These are phyloP conservation scores for Vinca major DNA, from an alignment of 305 asterid species.

Conservation along the genomic window DNA sequence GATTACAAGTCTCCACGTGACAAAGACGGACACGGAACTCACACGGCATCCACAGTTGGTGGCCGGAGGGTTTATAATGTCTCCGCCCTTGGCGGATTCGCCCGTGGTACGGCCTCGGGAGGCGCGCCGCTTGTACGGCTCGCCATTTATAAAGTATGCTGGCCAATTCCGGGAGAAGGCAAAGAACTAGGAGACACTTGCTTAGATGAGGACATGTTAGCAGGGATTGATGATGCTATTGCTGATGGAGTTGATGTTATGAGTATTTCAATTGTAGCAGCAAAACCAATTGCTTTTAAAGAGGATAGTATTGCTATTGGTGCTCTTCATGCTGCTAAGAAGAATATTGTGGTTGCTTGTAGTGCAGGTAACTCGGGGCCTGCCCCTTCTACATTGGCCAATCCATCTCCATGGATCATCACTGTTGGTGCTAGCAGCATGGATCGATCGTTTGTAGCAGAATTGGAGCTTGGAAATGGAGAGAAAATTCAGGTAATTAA, in stretches of 20 bases:
- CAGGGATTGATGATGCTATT: conserved; percentile 78
- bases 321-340: conserved; percentile 69
- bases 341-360: conserved; percentile 55
- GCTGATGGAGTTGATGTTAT: conserved; percentile 69
- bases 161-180: conserved; percentile 52
- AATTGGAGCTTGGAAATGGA: conserved; percentile 63
- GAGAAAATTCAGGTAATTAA: conserved; percentile 34
- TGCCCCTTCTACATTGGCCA: conserved; percentile 37
- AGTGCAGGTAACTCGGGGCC: conserved; percentile 90
- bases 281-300: conserved; percentile 25
- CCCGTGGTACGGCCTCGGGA: conserved; percentile 65
- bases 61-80: conserved; percentile 44
- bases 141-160: conserved; percentile 78
- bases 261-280: conserved; percentile 65
- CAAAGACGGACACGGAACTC: conserved; percentile 87
- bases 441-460: conserved; percentile 45
- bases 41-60: conserved; percentile 61
- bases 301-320: conserved; percentile 60
- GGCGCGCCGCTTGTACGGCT: conserved; percentile 75
- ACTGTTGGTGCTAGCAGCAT: conserved; percentile 84
- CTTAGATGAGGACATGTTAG: conserved; percentile 64
- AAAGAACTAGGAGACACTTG: conserved; percentile 62
- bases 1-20: conserved; percentile 76
- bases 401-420: conserved; percentile 83
- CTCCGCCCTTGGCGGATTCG: conserved; percentile 68